Base-by-base conservation (phyloP, 2,329 filamentous ascomycete genomes). In the Sporothrix schenckii region DNA sequence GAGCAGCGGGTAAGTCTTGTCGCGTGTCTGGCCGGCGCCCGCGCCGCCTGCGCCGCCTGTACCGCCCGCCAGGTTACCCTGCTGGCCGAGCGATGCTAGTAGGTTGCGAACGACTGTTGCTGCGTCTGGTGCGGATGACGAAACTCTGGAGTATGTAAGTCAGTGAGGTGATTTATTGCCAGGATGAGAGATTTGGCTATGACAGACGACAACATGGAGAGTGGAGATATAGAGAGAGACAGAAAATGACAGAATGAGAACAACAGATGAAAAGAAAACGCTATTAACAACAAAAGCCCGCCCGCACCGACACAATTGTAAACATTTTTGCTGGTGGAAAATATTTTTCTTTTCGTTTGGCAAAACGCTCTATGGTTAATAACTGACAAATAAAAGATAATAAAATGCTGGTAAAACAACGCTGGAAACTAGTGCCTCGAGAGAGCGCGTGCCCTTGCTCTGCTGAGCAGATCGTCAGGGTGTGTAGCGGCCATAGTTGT, bases 51-150 rank as follows among this genome's bases (percentile, higher is more conserved):
- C 16, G 21, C 34, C 39, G 39, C 50, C 39, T 0, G 30, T 13
- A 27, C 24, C 24, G 16, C 41, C 34, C 66, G 14, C 47, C 34
- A 24, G 19, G 30, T 54, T 49, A 10, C 68, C 63, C 44, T 60
- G 68, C 41, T n/a, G 74, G 81, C 77, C 88, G 73, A 98, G 84
- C 4, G 94, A 97, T 72, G 91, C 88, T 76, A 98, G 86, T 79
- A 99, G 94, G 80, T 94, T 94, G 77, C 93, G 91, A 74, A 98
- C 92, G 72, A 92, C 88, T 53, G 88, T 86, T 70, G 90, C 89
- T 76, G 93, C 89, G 81, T 97, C 91, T 72, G 85, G 82, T 73
- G 84, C 83, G 72, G 85, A 84, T 75, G 86, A 84, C 74, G 85
- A 82, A 76, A 84, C 87, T 83, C 89, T 92, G 80, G 74, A 14